Base-by-base conservation (phyloP, 345 rosid genomes). In the Melastoma malabathricum region DNA sequence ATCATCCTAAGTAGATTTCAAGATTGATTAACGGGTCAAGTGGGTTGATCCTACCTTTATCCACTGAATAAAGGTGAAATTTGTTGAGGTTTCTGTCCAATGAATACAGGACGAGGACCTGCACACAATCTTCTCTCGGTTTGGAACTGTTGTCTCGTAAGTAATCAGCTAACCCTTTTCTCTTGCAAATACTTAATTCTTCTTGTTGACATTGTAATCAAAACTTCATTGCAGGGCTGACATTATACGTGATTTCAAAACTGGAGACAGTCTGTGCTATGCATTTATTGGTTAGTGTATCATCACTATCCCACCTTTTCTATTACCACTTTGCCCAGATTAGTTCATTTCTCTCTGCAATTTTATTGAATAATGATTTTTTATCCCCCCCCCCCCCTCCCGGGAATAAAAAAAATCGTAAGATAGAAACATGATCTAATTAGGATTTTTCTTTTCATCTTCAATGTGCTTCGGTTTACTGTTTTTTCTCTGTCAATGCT, bases 181-280 rank as follows among this genome's bases (percentile, higher is more conserved):
- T 52, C 15, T 44, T 51, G 44, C 39, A 3, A 15, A 41, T 48
- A 13, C 8, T 17, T 44, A 9, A 61, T 44, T 55, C 12, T 15
- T 47, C 39, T 27, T 39, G 54, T 47, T 34, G 16, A 20, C 22
- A 17, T 47, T 13, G 4, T 15, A 44, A 41, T 27, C 1, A 44
- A 25, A 44, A 43, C 38, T 12, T 17, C 31, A 6, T 44, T 82
- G 54, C 71, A 92, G 96, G 86, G 93, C 96, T 60, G 96, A 87
- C 15, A 51, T 82, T 59, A 92, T 92, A 59, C 86, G 98, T 52
- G 96, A 92, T 61, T 84, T 39, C 60, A 92, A 87, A 79, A 92
- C 95, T 43, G 96, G 98, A 72, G 96, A 87, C 73, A 87, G 97
- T 62, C 81, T 87, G 65, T 84, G 95, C 72, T 92, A 92, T 64